Evolutionary conservation across 2,329 filamentous ascomycete genomes (phyloP).

Genomic region (Pseudogymnoascus sp.): DNA sequence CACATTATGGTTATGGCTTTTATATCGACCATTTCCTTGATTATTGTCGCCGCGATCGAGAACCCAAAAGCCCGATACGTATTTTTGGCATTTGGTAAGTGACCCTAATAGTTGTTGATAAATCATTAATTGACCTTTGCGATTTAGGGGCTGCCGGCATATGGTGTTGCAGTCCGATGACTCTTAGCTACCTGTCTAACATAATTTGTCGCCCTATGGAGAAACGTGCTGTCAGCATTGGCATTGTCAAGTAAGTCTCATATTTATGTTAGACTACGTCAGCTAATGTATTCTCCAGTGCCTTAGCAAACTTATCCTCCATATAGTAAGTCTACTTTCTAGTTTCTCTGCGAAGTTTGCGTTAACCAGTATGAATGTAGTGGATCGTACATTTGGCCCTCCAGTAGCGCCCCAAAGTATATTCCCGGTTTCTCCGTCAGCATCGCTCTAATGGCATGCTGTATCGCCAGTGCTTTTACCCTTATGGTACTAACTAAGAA

Average conservation of each 20-base stretch:
- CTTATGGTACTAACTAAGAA: conserved; percentile 16
- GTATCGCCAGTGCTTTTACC: conserved; percentile 11
- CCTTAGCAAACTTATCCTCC: background rate
- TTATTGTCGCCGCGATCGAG: conserved; percentile 13
- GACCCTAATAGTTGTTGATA: background rate
- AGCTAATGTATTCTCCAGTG: background rate
- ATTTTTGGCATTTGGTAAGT: conserved; percentile 14
- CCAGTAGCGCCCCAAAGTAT: background rate
- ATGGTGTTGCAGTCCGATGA: background rate
- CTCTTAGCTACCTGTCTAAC: background rate
- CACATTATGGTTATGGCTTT: conserved; percentile 15
- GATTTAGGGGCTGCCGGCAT: background rate
- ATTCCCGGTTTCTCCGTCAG: conserved; percentile 13
- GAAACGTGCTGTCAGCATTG: conserved; percentile 7
- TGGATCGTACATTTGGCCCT: background rate
- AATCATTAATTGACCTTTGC: background rate
- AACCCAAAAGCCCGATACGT: conserved; percentile 14
- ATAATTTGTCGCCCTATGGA: background rate
- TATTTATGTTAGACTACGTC: conserved; percentile 19
- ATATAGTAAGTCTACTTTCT: conserved; percentile 1
- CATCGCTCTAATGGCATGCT: conserved; percentile 11
- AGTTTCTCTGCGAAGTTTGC: background rate
- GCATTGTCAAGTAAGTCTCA: conserved; percentile 18
- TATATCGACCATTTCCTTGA: conserved; percentile 14
- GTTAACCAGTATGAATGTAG: conserved; percentile 1